Evolutionary conservation across 306 rosid species (phyloP).

Genomic region (Dryas octopetala): DNA sequence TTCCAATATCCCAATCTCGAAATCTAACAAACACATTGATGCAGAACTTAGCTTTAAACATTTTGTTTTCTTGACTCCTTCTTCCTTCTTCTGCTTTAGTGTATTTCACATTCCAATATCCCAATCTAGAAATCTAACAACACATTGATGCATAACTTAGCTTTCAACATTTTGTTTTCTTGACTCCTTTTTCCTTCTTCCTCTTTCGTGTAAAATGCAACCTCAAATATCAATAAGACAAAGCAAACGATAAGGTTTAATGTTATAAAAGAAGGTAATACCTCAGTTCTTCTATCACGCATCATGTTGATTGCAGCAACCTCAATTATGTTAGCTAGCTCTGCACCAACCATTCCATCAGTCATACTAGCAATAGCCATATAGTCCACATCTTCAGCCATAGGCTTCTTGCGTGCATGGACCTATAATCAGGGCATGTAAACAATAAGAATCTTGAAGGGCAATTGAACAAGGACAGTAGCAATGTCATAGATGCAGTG

Average conservation of each 20-base stretch:
- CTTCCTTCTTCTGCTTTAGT: neutral
- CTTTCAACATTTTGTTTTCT: neutral
- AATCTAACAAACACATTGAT: neutral
- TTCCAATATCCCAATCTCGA: neutral
- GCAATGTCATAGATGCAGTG: conserved; percentile 15
- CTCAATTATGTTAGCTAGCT: conserved; percentile 93
- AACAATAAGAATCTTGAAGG: conserved; percentile 14
- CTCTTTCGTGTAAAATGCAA: neutral
- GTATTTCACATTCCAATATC: neutral
- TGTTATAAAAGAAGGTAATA: conserved; percentile 22
- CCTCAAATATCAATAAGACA: conserved; percentile 2
- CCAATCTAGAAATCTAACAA: neutral
- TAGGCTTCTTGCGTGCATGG: conserved; percentile 95
- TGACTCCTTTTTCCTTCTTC: neutral
- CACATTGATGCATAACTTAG: neutral
- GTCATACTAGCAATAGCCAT: conserved; percentile 90
- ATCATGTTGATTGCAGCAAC: conserved; percentile 98
- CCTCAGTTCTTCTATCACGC: conserved; percentile 93
- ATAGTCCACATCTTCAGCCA: conserved; percentile 93
- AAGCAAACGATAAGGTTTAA: neutral
- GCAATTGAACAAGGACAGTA: conserved; percentile 4
- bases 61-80: neutral
- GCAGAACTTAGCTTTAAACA: neutral
- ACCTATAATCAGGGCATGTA: conserved; percentile 50
- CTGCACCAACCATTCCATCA: conserved; percentile 99